Evolutionary conservation across 208 protist species (phyloP).

Genomic region (Trypanosoma grayi): DNA sequence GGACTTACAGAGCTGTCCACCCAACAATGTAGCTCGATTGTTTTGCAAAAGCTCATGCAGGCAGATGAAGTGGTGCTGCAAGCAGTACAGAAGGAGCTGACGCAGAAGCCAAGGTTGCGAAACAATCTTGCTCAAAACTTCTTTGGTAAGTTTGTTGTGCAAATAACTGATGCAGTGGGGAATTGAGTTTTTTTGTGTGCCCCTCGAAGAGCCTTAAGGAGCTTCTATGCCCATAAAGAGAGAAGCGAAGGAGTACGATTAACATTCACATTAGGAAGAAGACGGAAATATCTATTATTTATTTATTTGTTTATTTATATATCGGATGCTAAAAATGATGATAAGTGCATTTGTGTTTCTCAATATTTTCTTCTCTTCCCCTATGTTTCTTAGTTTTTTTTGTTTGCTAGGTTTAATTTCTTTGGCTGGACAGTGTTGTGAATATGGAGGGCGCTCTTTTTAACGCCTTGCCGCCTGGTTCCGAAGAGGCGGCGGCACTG

Average conservation of each 20-base stretch:
- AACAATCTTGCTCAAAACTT: slow-evolving; percentile 79
- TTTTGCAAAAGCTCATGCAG: slow-evolving; percentile 83
- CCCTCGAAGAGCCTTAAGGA: no score
- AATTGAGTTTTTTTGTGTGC: background rate
- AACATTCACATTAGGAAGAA: no score
- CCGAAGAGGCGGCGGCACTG: background rate
- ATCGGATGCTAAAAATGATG: no score
- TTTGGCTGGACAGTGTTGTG: background rate
- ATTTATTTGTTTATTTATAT: no score
- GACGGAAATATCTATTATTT: no score
- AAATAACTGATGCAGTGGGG: slow-evolving; percentile 37
- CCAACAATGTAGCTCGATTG: slow-evolving; percentile 67
- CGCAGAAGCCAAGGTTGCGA: slow-evolving; percentile 36
- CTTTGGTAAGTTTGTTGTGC: slow-evolving; percentile 86
- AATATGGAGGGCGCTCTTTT: background rate
- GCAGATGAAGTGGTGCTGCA: slow-evolving; percentile 39
- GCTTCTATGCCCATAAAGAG: no score
- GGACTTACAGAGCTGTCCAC: slow-evolving; percentile 54
- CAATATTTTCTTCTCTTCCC: background rate
- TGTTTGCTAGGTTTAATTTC: background rate
- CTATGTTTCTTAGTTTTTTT: slow-evolving; percentile 7
- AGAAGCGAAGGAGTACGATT: background rate
- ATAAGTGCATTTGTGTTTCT: no score
- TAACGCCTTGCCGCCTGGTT: background rate
- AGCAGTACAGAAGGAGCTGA: slow-evolving; percentile 45